Base-by-base conservation (phyloP, 371 early-diverging fungal genomes). In the Mortierella sp. region DNA sequence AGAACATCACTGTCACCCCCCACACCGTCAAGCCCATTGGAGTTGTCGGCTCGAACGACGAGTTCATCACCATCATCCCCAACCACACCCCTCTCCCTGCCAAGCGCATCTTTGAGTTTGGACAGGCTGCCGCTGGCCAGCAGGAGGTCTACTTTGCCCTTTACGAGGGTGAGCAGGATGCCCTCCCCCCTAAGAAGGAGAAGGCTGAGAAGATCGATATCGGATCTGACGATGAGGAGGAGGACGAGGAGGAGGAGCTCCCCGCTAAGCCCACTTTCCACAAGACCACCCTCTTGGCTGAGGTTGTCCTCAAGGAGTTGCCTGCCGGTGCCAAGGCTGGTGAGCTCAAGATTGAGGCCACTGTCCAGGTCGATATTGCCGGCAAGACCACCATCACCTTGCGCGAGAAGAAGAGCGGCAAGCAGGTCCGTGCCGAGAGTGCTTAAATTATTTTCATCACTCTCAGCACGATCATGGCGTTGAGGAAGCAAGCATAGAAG, bases 21-120 rank as follows among this genome's bases (percentile, higher is more conserved):
- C 94, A 94, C 86, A 90, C 96, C 55, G 84, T 89, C 82, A 93
- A 96, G 90, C 92, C 93, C 55, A 91, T 98, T 81, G 98, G 98
- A 84, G 87, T 98, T 74, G 90, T 93, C 74, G 91, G 94, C 63
- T 90, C 94, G 50, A 93, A 92, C 70, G 95, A 94, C 72, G 90
- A 92, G 45, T 96, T 98, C 82, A 90, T 94, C 50, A 90, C 95
- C 73, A 89, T 98, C 58, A 92, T 98, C 78, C 95, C 95, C 58
- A 91, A 94, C 82, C 94, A 95, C 79, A 95, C 98, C 31, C 95
- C 98, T 65, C 91, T 98, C 70, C 98, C 98, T 47, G 95, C 93
- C 60, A 92, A 94, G 77, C 94, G 97, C 73, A 87, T 94, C 54
- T 89, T 97, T 84, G 92, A 93, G 80, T 94, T 97, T 80, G 90